Percentiles rank a stretch among this genome's conserved stretches.
Conservation (phyloP, 331 rosid species). For the Quercus lobata region DNA sequence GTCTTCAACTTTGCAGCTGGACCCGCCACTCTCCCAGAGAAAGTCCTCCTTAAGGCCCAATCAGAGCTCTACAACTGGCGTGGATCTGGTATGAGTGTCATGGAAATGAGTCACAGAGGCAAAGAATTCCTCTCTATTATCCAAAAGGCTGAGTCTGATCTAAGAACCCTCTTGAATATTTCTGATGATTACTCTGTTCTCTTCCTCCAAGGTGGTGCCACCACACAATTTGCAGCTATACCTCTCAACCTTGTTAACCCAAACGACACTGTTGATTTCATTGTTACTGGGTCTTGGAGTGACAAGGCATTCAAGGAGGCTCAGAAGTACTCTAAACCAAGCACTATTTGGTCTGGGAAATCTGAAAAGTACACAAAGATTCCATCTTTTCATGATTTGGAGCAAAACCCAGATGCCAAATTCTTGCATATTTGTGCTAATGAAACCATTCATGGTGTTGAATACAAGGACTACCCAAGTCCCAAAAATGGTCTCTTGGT, state of each 20-base stretch:
- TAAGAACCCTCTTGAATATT: slow-evolving; percentile 67
- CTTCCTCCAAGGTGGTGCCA: slow-evolving; percentile 97
- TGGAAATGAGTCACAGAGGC: slow-evolving; percentile 98
- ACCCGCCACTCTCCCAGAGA: slow-evolving; percentile 79
- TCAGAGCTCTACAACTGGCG: slow-evolving; percentile 93
- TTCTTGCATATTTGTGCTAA: slow-evolving; percentile 81
- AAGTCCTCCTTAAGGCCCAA: slow-evolving; percentile 66
- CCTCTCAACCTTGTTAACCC: slow-evolving; percentile 65
- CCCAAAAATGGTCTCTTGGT: slow-evolving; percentile 52
- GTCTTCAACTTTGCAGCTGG: slow-evolving; percentile 94
- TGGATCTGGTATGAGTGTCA: slow-evolving; percentile 95
- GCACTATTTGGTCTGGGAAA: slow-evolving; percentile 86
- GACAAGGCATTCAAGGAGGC: slow-evolving; percentile 94
- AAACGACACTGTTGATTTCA: slow-evolving; percentile 48
- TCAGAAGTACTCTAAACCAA: slow-evolving; percentile 64
- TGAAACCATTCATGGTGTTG: slow-evolving; percentile 95
- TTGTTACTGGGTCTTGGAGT: slow-evolving; percentile 93
- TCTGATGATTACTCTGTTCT: slow-evolving; percentile 66
- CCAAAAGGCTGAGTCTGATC: slow-evolving; percentile 91
- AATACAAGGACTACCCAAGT: slow-evolving; percentile 73
- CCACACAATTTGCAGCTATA: slow-evolving; percentile 85
- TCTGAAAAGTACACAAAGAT: slow-evolving; percentile 76
- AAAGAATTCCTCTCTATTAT: slow-evolving; percentile 83
- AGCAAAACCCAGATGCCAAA: slow-evolving; percentile 56
- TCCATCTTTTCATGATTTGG: slow-evolving; percentile 57